A percentile compares a stretch with the other conserved stretches of the same genome.
Conservation (phyloP, 768 basidiomycete species). For the Lactifluus hygrophoroides region DNA sequence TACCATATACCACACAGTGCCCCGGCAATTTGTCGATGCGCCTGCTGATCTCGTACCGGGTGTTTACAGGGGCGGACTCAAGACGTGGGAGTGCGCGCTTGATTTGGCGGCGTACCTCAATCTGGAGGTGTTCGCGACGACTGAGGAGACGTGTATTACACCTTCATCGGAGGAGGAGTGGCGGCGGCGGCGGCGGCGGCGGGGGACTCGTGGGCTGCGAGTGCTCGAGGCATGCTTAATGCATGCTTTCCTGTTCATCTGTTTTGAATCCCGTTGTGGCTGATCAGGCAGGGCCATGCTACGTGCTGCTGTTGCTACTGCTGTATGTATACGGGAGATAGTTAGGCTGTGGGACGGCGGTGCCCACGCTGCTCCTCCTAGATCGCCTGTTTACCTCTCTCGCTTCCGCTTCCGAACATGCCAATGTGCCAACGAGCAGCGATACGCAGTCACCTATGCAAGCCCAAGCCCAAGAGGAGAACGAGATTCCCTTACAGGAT, state of each 20-base stretch:
- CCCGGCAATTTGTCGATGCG: constrained; percentile 74
- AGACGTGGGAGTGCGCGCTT: constrained; percentile 95
- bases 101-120: constrained; percentile 71
- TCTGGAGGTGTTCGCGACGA: constrained; percentile 16
- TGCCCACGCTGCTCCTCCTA: constrained; percentile 74
- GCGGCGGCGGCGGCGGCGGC: too few species aligned
- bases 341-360: constrained; percentile 90
- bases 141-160: neutral
- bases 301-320: too few species aligned
- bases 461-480: constrained; percentile 29
- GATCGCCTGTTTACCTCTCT: constrained; percentile 41
- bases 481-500: constrained; percentile 77
- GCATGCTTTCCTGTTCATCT: neutral
- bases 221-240: constrained; percentile 71
- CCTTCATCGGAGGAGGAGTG: too few species aligned
- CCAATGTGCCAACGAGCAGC: too few species aligned
- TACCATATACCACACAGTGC: too few species aligned
- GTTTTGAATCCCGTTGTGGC: neutral
- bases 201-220: constrained; percentile 42
- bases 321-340: constrained; percentile 34
- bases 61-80: constrained; percentile 91
- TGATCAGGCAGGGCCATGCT: neutral
- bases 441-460: constrained; percentile 2
- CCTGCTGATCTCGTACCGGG: constrained; percentile 88
- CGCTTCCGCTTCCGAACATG: neutral